Evolutionary conservation across 306 rosid genomes (phyloP), one percentile per base, ranked within the genome.

Genomic region (Comarum palustre): DNA sequence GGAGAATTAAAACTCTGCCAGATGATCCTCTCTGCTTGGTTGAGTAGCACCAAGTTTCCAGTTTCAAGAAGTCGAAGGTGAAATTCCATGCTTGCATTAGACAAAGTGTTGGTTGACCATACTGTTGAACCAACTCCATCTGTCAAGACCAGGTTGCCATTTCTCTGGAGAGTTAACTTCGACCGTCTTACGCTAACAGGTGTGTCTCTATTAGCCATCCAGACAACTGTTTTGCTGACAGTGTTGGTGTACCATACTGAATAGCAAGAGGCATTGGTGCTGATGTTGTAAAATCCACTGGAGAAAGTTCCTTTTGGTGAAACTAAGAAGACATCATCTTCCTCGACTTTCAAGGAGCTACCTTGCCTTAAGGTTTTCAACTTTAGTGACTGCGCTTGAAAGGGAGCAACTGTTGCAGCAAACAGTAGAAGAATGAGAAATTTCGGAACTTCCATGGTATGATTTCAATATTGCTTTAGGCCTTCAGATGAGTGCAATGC

Each of bases 1-100:
- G 82, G 79, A 68, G 52, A 38, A 48, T 74, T 72, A 60, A 73
- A 79, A 42, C 82, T 79, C 82, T 68, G 71, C 82, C 79, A 79
- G 34, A 79, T 39, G 38, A 55, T 4, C 34, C 3, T 22, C 29
- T 48, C 51, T 19, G 1, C 19, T 17, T 47, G 52, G 64, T 68
- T 51, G 65, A 79, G 9, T 16, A 79, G 15, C 3, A 73, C 71
- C 61, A 73, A 72, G 42, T 79, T 73, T n/a, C 82, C 75, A 0
- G 74, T 66, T 8, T 79, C 82, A 8, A 79, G 72, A 47, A 79
- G 78, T 20, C 10, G 68, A 25, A 76, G 74, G 17, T 43, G 19
- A 20, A 58, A 15, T 14, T 73, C 78, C 39, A 20, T 0, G 46
- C 71, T 38, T 12, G 34, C 14, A 22, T 13, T n/a, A 38, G 63